These are phyloP conservation scores for Calonectria fujianensis DNA, from an alignment of 2,329 filamentous ascomycete species.

Conservation along the genomic window DNA sequence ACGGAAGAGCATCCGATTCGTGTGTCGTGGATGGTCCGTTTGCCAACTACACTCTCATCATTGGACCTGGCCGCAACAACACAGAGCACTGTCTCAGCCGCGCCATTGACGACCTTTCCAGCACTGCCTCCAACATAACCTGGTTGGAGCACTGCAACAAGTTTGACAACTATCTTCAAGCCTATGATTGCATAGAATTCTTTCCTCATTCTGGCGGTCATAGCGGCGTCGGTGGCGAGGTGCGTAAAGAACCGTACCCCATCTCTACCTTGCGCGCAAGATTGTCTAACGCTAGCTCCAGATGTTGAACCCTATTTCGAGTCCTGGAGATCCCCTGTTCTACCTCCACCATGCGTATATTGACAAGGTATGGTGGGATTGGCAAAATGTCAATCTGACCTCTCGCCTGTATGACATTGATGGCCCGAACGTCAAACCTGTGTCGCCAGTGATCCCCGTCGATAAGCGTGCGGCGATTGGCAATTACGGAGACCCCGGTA, in stretches of 20 bases:
- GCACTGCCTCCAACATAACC: constrained; percentile 3
- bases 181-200: constrained; percentile 15
- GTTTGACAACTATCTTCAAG: constrained; percentile 4
- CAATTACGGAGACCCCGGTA: neutral
- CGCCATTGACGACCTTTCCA: constrained; percentile 2
- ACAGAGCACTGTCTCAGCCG: constrained; percentile 5
- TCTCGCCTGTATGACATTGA: constrained; percentile 1
- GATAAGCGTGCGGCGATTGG: neutral
- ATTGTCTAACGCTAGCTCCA: neutral
- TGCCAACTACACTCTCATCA: constrained; percentile 20
- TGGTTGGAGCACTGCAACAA: constrained; percentile 7
- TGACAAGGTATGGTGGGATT: constrained; percentile 16
- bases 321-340: neutral
- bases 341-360: constrained; percentile 14
- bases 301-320: constrained; percentile 6
- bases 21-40: constrained; percentile 14
- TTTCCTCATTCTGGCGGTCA: constrained; percentile 17
- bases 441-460: neutral
- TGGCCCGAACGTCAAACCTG: neutral
- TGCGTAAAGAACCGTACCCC: neutral
- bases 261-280: no score
- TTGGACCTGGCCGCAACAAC: neutral
- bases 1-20: constrained; percentile 1
- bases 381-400: constrained; percentile 12
- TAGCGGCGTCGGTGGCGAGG: constrained; percentile 3